Base-by-base conservation (phyloP, 2,329 filamentous ascomycete species). In the Aspergillus candidus region DNA sequence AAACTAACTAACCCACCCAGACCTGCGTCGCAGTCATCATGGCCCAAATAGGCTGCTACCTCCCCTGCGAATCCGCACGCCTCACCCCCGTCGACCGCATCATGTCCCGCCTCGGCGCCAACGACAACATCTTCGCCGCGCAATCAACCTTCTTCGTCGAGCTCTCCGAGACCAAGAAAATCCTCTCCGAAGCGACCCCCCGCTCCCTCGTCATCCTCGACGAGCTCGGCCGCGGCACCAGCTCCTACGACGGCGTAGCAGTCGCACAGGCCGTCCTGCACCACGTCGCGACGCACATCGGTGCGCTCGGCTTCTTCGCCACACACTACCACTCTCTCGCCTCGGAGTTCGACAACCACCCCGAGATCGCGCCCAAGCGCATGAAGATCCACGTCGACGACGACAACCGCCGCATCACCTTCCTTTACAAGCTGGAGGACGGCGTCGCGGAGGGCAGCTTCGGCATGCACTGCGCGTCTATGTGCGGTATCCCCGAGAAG, bases 101-200 rank as follows among this genome's bases (percentile, higher is more conserved):
- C 73, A 98, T 98, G 93, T 97, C 91, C 8, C 88, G 93, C 36
- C 80, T 98, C 0, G 93, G 93, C 8, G 93, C 93, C 38, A 95
- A 97, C 60, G 93, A 98, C 79, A 97, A 97, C 67, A 98, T 98
- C 57, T 97, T 98, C 62, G 93, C 91, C 1, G 88, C 91, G 0
- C 93, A 98, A 66, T 94, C 88, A 11, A 98, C 93, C 2, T 98
- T 98, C 74, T 97, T 98, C 61, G 91, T 98, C 22, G 93, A 98
- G 68, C 74, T 98, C 2, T 90, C 89, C 0, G 93, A 98, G 66
- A 98, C 93, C 0, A 95, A 97, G 73, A 97, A 97, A 75, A 98
- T 98, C 40, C 76, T 98, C 1, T 82, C 88, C 0, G 93, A 97
- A 70, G 93, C 93, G 0, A 96, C 91, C 0, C 86, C 91, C 0